Percentiles rank a stretch among this genome's conserved stretches.
Evolutionary conservation across 1,284 basidiomycete species (phyloP).

Genomic region (Heterobasidion occidentale): DNA sequence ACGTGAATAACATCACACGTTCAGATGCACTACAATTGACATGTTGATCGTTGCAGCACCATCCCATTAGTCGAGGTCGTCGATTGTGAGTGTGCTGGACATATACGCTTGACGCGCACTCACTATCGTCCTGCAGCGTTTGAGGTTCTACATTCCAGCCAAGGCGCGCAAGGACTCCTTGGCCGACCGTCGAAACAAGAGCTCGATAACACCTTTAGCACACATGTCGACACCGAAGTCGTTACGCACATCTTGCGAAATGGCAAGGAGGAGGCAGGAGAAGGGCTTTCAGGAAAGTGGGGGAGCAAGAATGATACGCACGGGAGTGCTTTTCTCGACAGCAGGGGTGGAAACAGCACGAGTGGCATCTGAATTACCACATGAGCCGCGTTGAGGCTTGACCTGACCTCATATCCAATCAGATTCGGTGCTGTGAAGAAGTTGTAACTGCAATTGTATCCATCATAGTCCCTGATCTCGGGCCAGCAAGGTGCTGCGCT

Average conservation of each 20-base stretch:
- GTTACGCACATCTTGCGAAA: constrained; percentile 49
- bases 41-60: constrained; percentile 30
- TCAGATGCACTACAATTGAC: constrained; percentile 6
- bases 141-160: constrained; percentile 44
- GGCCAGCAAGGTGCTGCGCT: too few relatives aligned
- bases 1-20: constrained; percentile 39
- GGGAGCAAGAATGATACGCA: constrained; percentile 25
- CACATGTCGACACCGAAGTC: constrained; percentile 58
- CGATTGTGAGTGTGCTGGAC: constrained; percentile 49
- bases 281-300: constrained; percentile 28
- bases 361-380: constrained; percentile 6
- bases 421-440: neutral
- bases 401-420: neutral
- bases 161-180: constrained; percentile 67
- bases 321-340: constrained; percentile 20
- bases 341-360: constrained; percentile 8
- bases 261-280: constrained; percentile 47
- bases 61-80: constrained; percentile 65
- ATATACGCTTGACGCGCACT: neutral
- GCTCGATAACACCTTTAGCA: constrained; percentile 63
- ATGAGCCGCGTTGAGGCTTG: neutral
- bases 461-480: neutral
- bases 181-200: constrained; percentile 70
- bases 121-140: constrained; percentile 29
- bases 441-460: constrained; percentile 1